Evolutionary conservation across 208 protist species (phyloP), one percentile per base, ranked within the genome.

Genomic region (Novymonas esmeraldas): DNA sequence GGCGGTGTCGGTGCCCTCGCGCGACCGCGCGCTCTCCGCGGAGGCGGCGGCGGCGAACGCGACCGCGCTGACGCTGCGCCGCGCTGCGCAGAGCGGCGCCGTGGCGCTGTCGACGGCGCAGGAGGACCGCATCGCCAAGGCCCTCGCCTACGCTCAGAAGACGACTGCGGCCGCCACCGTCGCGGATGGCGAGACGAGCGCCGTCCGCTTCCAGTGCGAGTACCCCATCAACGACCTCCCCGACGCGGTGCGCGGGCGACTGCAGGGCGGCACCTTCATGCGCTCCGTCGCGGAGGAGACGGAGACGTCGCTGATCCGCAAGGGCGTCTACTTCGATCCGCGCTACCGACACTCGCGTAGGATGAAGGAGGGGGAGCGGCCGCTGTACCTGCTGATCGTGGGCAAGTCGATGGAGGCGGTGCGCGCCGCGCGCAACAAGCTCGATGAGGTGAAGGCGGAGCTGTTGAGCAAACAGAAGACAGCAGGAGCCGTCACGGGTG

Each of bases 141-240:
- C 90, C 1, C 79, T 90, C n/a, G 82, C 77, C 2, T 90, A 86
- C 39, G 90, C 90, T 3, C 72, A 87, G 46, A 91, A 91, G 52
- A 93, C 87, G 28, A 94, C 87, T 1, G 80, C 87, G 20, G 82
- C 71, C 6, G 59, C 68, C 9, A 67, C 71, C 7, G 62, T 64
- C 1, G 63, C 69, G 3, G 54, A 24, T 13, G 74, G 80, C 33
- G 73, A 78, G n/a, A 36, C 58, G n/a, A 46, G 55, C 10, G 58
- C 58, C 49, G 78, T 93, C 18, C 87, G 90, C 28, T 95, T 95
- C 64, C 82, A 90, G 65, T 73, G 70, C n/a, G 86, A 96, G 74
- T 93, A 89, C 58, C 57, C 72, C 18, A 85, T 96, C 60, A 96
- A 96, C 76, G 90, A 96, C 66, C 59, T 93, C 20, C 85, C 87